Conservation (phyloP, 2,329 filamentous ascomycete species). For the Hypomyces rosellus region DNA sequence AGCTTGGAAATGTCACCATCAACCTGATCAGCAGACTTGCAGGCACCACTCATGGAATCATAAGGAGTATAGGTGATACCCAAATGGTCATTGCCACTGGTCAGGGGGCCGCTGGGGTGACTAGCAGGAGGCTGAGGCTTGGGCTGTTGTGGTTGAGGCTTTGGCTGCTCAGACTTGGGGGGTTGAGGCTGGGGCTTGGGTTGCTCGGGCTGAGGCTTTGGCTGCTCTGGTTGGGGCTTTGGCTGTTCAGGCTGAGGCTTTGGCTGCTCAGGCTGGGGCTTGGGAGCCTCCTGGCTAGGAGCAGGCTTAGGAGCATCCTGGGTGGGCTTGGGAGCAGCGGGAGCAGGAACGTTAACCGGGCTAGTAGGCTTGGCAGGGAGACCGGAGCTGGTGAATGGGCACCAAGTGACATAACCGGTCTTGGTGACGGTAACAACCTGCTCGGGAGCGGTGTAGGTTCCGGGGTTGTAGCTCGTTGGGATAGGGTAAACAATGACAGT, state of each 20-base stretch:
- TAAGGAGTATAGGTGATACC: slow-evolving; percentile 80
- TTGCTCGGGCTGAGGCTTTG: too few species aligned
- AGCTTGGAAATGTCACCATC: slow-evolving; percentile 55
- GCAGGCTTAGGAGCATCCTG: slow-evolving; percentile 1
- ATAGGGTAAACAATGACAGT: slow-evolving; percentile 58
- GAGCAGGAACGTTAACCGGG: slow-evolving; percentile 15
- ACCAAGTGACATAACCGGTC: slow-evolving; percentile 62
- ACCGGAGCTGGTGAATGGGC: slow-evolving; percentile 54
- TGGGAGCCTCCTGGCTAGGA: background rate
- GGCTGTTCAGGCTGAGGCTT: background rate
- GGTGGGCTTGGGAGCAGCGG: slow-evolving; percentile 13
- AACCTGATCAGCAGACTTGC: slow-evolving; percentile 59
- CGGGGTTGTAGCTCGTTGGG: slow-evolving; percentile 58
- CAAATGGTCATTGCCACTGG: slow-evolving; percentile 50
- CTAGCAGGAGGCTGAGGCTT: slow-evolving; percentile 16
- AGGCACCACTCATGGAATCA: slow-evolving; percentile 46
- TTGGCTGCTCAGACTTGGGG: too few species aligned
- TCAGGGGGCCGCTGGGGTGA: slow-evolving; percentile 25
- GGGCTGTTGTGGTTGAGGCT: slow-evolving; percentile 9
- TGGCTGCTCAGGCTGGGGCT: background rate
- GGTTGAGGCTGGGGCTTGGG: too few species aligned
- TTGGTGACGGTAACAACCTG: slow-evolving; percentile 62
- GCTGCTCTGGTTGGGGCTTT: too few species aligned
- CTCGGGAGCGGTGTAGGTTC: slow-evolving; percentile 66
- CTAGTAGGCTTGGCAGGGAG: slow-evolving; percentile 18